A percentile compares a stretch with the other conserved stretches of the same genome.
phyloP scores from a whole-genome alignment of 1,139 yeast species.

The Kodamaea anthophila region DNA sequence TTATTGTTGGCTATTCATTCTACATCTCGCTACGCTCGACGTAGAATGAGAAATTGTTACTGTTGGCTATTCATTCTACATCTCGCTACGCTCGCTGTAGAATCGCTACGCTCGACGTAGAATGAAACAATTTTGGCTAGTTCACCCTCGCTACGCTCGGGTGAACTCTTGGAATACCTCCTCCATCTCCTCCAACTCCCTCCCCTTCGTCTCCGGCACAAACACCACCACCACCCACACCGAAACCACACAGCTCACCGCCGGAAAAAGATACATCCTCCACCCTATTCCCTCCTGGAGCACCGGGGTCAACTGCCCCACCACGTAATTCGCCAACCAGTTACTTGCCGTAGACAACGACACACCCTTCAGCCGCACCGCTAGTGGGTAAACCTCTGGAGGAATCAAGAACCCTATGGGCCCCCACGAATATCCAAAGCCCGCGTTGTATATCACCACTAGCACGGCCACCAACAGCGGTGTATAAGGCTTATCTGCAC shows the following conservation, averaged over 20 bases:
- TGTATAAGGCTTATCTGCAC: constrained; percentile 30
- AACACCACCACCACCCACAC: constrained; percentile 38
- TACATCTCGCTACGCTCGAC: too few relatives aligned
- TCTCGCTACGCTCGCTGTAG: too few relatives aligned
- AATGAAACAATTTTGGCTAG: too few relatives aligned
- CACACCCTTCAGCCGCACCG: constrained; percentile 51
- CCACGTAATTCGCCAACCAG: constrained; percentile 50
- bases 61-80: too few relatives aligned
- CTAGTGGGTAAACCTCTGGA: constrained; percentile 49
- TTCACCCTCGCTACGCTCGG: too few relatives aligned
- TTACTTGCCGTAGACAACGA: constrained; percentile 50
- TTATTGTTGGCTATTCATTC: too few relatives aligned
- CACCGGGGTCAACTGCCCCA: constrained; percentile 50
- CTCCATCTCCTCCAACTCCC: constrained; percentile 53
- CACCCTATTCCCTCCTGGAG: constrained; percentile 43
- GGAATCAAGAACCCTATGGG: constrained; percentile 52
- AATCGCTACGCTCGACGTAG: too few relatives aligned
- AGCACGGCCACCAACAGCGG: constrained; percentile 43
- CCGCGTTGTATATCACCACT: constrained; percentile 46
- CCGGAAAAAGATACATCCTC: constrained; percentile 47
- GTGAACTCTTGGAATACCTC: constrained; percentile 62
- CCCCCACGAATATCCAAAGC: constrained; percentile 54
- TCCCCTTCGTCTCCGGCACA: constrained; percentile 53
- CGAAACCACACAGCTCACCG: constrained; percentile 39
- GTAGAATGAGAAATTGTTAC: too few relatives aligned